Evolutionary conservation across 257 asterid species (phyloP), one percentile per base, ranked within the genome.

Genomic region (Solanum lycopersicoides): DNA sequence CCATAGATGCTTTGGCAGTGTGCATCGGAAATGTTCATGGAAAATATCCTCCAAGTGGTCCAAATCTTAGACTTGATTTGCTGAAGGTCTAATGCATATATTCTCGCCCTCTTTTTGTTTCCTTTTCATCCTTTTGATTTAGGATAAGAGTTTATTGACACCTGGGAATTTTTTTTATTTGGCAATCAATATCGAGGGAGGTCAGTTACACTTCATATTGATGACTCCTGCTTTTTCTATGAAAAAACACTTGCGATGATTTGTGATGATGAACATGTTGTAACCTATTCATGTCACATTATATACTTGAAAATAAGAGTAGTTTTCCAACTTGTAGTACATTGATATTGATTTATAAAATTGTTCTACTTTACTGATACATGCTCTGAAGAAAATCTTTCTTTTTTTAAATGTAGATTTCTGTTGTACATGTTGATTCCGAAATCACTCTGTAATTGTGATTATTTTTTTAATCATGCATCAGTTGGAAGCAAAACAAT

Each of bases 11-110:
- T 86, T 93, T 97, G 96, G 99, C 99, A 83, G 98, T 97, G 90
- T 97, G 98, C 90, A 91, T 97, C 20, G 99, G 98, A 45, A 97
- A 97, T 85, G 98, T 97, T 89, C 99, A 97, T 86, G 99, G 99
- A 88, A 95, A 93, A 90, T 97, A 97, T 91, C 97, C 98, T 66
- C 92, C 94, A 42, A 90, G 94, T 82, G 98, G 99, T 83, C 98
- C 98, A 59, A 95, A 95, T 88, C 95, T 97, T 66, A 92, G 95
- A 89, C 97, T 97, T 86, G 98, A 95, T 93, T 92, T 97, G 92
- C 98, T 97, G 16, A 93, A 97, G 99, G 99, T 96, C 87, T 89
- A 86, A 39, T 83, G 74, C 83, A 85, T 74, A 21, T 42, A 56
- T 84, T 88, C 86, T 75, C 47, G 72, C 84, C 87, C 18, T 86